Percentiles rank a stretch among this genome's conserved stretches.
Evolutionary conservation across 2,329 filamentous ascomycete genomes (phyloP).

Genomic region (Epichloe glyceriae): DNA sequence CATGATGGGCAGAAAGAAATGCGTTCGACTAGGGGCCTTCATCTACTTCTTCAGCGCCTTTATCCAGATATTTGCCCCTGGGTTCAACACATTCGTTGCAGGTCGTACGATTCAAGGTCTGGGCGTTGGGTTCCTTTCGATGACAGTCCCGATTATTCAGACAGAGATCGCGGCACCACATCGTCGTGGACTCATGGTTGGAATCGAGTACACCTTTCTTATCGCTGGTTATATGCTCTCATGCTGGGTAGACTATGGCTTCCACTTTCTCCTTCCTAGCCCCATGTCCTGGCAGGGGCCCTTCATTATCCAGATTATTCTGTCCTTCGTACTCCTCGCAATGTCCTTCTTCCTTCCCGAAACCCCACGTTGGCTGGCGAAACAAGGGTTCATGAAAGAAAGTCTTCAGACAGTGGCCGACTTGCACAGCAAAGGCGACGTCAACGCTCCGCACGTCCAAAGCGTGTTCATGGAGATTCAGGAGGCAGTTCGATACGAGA

Average conservation of each 20-base stretch:
- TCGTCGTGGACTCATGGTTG: conserved; percentile 9
- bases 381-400: conserved; percentile 19
- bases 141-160: conserved; percentile 9
- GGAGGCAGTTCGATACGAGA: conserved; percentile 6
- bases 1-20: conserved; percentile 8
- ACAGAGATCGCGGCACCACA: conserved; percentile 9
- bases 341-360: conserved; percentile 17
- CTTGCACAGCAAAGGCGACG: conserved; percentile 23
- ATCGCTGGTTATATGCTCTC: conserved; percentile 9
- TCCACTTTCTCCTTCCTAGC: conserved; percentile 6
- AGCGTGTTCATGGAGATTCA: conserved; percentile 16
- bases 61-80: conserved; percentile 8
- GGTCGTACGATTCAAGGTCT: conserved; percentile 7
- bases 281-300: conserved; percentile 8
- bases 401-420: conserved; percentile 25
- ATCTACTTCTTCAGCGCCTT: conserved; percentile 10
- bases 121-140: conserved; percentile 8
- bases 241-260: conserved; percentile 9
- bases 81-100: conserved; percentile 6
- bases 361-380: conserved; percentile 27
- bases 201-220: conserved; percentile 9
- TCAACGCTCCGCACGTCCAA: conserved; percentile 20
- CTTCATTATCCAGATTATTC: conserved; percentile 8
- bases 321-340: conserved; percentile 6
- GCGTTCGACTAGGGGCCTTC: conserved; percentile 7